A percentile compares a stretch with the other conserved stretches of the same genome.
These are phyloP conservation scores for Alternaria hordeiaustralica DNA, from an alignment of 2,329 filamentous ascomycete species.

Conservation along the genomic window DNA sequence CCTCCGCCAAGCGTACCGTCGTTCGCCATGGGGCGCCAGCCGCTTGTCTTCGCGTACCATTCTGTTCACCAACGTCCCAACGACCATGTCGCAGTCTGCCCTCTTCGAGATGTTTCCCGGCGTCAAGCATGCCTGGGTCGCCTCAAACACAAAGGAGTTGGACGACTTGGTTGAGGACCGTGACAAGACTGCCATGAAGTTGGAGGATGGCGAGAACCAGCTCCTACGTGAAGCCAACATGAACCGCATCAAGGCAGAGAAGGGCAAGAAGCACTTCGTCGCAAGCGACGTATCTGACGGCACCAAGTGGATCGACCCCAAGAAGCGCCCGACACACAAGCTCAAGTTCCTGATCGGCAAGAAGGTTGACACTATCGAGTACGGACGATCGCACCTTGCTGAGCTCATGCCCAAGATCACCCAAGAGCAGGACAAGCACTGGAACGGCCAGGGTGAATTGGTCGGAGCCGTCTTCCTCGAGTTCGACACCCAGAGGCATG, in stretches of 20 bases:
- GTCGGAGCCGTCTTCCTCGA: slow-evolving; percentile 85
- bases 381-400: slow-evolving; percentile 76
- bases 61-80: slow-evolving; percentile 56
- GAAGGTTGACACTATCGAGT: slow-evolving; percentile 77
- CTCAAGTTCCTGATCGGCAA: slow-evolving; percentile 52
- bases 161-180: slow-evolving; percentile 53
- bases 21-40: slow-evolving; percentile 52
- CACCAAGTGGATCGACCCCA: slow-evolving; percentile 49
- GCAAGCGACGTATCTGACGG: slow-evolving; percentile 52
- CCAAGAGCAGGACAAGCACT: slow-evolving; percentile 70
- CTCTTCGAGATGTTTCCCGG: slow-evolving; percentile 50
- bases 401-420: slow-evolving; percentile 75
- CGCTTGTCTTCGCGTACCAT: slow-evolving; percentile 57
- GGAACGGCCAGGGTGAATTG: slow-evolving; percentile 68
- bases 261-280: slow-evolving; percentile 54
- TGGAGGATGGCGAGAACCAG: slow-evolving; percentile 55
- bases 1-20: slow-evolving; percentile 56
- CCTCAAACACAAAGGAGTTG: slow-evolving; percentile 54
- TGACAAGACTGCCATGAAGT: slow-evolving; percentile 50
- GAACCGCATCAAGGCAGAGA: slow-evolving; percentile 70
- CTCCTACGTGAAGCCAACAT: slow-evolving; percentile 63
- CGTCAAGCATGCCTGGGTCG: slow-evolving; percentile 55
- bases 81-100: slow-evolving; percentile 47
- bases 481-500: slow-evolving; percentile 80
- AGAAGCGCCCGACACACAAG: slow-evolving; percentile 50